phyloP scores from a whole-genome alignment of 768 basidiomycete genomes.

The Suillus subaureus region DNA sequence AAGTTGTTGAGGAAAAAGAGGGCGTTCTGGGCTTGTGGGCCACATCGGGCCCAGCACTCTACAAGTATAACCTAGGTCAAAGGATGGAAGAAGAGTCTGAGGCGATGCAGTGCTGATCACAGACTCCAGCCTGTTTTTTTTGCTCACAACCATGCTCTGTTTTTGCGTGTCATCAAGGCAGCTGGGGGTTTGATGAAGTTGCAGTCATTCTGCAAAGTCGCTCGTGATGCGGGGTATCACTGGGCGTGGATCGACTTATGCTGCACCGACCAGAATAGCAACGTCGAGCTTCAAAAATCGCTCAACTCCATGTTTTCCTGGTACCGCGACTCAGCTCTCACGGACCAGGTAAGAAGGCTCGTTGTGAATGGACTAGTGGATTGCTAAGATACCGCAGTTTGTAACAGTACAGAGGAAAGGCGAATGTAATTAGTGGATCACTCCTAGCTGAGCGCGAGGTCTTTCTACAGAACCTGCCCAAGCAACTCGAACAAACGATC shows the following conservation, averaged over 20 bases:
- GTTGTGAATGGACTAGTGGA: not conserved
- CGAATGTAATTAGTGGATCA: not conserved
- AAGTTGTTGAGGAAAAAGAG: conserved; percentile 44
- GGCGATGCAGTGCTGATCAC: not conserved
- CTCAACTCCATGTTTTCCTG: too few relatives aligned
- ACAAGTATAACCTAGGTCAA: conserved; percentile 53
- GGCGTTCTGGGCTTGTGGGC: conserved; percentile 54
- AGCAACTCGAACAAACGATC: not conserved
- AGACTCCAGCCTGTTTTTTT: not conserved
- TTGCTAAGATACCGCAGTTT: not conserved
- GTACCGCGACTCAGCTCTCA: too few relatives aligned
- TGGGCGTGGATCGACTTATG: too few relatives aligned
- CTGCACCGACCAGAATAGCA: too few relatives aligned
- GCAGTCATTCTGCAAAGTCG: too few relatives aligned
- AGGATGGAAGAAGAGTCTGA: conserved; percentile 13
- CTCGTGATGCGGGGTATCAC: too few relatives aligned
- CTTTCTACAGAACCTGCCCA: not conserved
- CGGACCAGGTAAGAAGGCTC: not conserved
- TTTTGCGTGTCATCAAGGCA: not conserved
- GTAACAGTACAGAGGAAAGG: not conserved
- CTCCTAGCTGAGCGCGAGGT: not conserved
- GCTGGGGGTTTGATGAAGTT: too few relatives aligned
- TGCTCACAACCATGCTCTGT: not conserved
- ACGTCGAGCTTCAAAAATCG: too few relatives aligned
- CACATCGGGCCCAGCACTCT: conserved; percentile 46